Conservation (phyloP, 768 basidiomycete species). For the Termitomyces heimii region DNA sequence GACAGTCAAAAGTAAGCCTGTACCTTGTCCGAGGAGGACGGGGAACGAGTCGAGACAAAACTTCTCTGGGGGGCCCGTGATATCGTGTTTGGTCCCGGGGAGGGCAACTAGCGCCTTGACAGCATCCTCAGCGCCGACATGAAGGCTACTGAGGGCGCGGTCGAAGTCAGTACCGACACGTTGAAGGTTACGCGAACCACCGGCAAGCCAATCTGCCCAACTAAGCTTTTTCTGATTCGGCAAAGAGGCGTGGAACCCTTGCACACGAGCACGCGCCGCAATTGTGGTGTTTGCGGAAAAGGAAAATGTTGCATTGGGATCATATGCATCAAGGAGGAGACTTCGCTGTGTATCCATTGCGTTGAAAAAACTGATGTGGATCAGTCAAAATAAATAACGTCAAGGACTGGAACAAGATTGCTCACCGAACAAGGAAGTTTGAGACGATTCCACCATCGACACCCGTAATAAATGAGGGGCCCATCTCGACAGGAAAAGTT, state of each 20-base stretch:
- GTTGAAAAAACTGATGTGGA: slow-evolving; percentile 66
- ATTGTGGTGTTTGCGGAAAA: slow-evolving; percentile 82
- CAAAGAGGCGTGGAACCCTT: slow-evolving; percentile 61
- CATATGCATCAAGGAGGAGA: slow-evolving; percentile 66
- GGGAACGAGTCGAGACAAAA: slow-evolving; percentile 88
- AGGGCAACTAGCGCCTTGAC: slow-evolving; percentile 55
- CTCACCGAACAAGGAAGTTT: slow-evolving; percentile 74
- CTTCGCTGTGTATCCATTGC: slow-evolving; percentile 75
- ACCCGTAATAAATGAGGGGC: slow-evolving; percentile 66
- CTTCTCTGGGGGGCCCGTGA: slow-evolving; percentile 69
- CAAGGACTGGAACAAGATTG: slow-evolving; percentile 7
- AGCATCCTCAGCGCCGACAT: slow-evolving; percentile 64
- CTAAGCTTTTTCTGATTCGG: slow-evolving; percentile 82
- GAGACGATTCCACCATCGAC: slow-evolving; percentile 64
- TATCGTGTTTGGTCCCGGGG: slow-evolving; percentile 80
- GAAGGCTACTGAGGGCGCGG: slow-evolving; percentile 58
- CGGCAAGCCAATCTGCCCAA: slow-evolving; percentile 68
- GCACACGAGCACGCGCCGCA: slow-evolving; percentile 69
- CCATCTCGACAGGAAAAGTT: slow-evolving; percentile 77
- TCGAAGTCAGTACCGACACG: slow-evolving; percentile 58
- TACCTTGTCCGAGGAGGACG: slow-evolving; percentile 54
- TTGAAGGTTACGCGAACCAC: slow-evolving; percentile 74
- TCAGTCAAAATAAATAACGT: background rate
- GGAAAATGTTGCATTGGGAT: slow-evolving; percentile 86
- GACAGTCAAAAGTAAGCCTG: slow-evolving; percentile 63